phyloP scores from a whole-genome alignment of 257 asterid species.

The Solanum medicagineum region DNA sequence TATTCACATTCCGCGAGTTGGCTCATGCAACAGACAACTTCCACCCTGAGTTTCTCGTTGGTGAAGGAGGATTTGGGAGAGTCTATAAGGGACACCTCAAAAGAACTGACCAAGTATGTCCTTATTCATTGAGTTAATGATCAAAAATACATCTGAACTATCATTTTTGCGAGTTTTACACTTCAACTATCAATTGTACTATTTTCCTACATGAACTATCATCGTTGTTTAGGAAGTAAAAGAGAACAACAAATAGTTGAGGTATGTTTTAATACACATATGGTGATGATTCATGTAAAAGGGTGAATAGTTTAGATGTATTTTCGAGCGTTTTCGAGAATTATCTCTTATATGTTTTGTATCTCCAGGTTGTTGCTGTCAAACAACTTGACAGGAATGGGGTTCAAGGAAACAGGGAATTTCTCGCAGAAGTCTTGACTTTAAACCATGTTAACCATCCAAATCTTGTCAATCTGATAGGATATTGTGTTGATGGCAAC shows the following conservation, averaged over 20 bases:
- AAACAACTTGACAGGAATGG: slow-evolving; percentile 41
- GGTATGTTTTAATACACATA: no score
- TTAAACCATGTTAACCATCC: slow-evolving; percentile 63
- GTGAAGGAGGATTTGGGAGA: slow-evolving; percentile 89
- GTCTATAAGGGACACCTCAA: slow-evolving; percentile 72
- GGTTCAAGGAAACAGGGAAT: slow-evolving; percentile 32
- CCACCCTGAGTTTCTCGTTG: slow-evolving; percentile 58
- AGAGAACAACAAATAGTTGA: not conserved
- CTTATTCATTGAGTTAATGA: not conserved
- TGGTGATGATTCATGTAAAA: not conserved
- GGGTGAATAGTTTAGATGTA: not conserved
- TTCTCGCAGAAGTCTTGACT: slow-evolving; percentile 62
- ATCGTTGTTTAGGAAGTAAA: no score
- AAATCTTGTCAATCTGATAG: slow-evolving; percentile 64
- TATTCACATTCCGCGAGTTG: slow-evolving; percentile 68
- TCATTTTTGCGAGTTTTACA: not conserved
- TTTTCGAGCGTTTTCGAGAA: not conserved
- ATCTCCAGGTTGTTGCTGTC: slow-evolving; percentile 24
- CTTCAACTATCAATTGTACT: not conserved
- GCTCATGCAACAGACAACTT: slow-evolving; percentile 76
- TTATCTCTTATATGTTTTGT: not conserved
- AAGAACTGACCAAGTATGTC: slow-evolving; percentile 48
- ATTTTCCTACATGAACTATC: not conserved
- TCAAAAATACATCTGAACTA: not conserved
- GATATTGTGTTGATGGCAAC: slow-evolving; percentile 84